Base-by-base conservation (phyloP, 2,329 filamentous ascomycete species). In the Geosmithia morbida region DNA sequence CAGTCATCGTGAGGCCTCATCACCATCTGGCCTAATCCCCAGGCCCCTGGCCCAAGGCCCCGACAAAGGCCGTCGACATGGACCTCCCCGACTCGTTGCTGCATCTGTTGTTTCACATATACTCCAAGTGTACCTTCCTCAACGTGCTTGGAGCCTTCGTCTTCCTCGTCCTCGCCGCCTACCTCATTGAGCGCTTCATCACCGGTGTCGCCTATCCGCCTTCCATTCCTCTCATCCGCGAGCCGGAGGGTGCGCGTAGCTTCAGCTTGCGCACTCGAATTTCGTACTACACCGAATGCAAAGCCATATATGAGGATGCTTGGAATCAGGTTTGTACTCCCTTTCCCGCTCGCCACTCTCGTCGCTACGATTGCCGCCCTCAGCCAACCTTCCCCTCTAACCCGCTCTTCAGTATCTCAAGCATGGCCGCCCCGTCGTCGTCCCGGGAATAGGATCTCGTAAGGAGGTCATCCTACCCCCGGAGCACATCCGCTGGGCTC, bases 401-500 rank as follows among this genome's bases (percentile, higher is more conserved):
- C 45, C 18, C 29, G 41, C 16, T n/a, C 13, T 39, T 41, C 22
- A 71, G 65, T 70, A 68, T 49, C 55, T 58, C 20, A 70, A 70
- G 44, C 59, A 61, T 16, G 66, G 65, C n/a, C 59, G 59, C 33
- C 54, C 66, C 0, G 67, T 70, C 2, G 54, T 71, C 1, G 47
- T 69, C 7, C 68, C 68, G 0, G 63, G 64, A 5, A 55, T 68
- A 7, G 64, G 61, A 2, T 57, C 63, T 29, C 61, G 62, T 19
- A 59, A 60, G 41, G 66, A 69, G 49, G 52, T 70, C n/a, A 59
- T 70, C 42, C 52, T 72, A n/a, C 68, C 69, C 0, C 55, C 57
- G 6, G 61, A 52, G 40, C 56, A 61, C 1, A 56, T 71, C 57
- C 57, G 60, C 33, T 70, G 67, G 67, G 52, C 63, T 2, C 50